These are phyloP conservation scores for Wickerhamomyces mucosus DNA, from an alignment of 805 yeast genomes.

Conservation along the genomic window DNA sequence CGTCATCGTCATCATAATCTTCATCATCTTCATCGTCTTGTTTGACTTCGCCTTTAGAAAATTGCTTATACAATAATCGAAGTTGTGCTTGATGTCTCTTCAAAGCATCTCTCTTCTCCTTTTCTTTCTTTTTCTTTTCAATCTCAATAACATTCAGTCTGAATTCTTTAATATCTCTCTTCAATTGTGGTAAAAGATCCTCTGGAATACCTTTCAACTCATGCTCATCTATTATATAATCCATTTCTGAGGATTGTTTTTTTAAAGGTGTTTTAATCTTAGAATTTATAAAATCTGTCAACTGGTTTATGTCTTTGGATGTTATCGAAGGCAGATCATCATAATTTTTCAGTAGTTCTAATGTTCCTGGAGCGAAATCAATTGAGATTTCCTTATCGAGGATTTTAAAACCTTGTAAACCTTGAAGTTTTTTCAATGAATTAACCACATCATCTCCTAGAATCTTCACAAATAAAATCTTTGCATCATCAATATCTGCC, in stretches of 20 bases:
- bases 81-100: conserved; percentile 37
- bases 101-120: conserved; percentile 38
- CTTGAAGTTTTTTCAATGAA: conserved; percentile 1
- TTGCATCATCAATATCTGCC: conserved; percentile 24
- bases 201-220: conserved; percentile 51
- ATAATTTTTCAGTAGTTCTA: not conserved
- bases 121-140: conserved; percentile 41
- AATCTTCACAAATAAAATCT: conserved; percentile 26
- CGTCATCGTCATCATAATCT: conserved; percentile 15
- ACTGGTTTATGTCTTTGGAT: conserved; percentile 1
- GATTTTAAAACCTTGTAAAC: conserved; percentile 1
- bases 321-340: conserved; percentile 2
- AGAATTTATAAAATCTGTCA: conserved; percentile 1
- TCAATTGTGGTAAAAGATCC: conserved; percentile 41
- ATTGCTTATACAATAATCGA: conserved; percentile 33
- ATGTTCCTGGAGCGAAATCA: not conserved
- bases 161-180: conserved; percentile 44
- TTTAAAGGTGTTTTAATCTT: not conserved
- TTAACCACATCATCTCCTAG: conserved; percentile 1
- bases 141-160: conserved; percentile 43
- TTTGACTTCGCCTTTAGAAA: conserved; percentile 18
- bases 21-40: conserved; percentile 16
- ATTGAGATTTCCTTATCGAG: conserved; percentile 1
- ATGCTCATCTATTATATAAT: conserved; percentile 44
- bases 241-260: conserved; percentile 5